Evolutionary conservation across 2,329 filamentous ascomycete species (phyloP).

Genomic region (Pyricularia sp.): DNA sequence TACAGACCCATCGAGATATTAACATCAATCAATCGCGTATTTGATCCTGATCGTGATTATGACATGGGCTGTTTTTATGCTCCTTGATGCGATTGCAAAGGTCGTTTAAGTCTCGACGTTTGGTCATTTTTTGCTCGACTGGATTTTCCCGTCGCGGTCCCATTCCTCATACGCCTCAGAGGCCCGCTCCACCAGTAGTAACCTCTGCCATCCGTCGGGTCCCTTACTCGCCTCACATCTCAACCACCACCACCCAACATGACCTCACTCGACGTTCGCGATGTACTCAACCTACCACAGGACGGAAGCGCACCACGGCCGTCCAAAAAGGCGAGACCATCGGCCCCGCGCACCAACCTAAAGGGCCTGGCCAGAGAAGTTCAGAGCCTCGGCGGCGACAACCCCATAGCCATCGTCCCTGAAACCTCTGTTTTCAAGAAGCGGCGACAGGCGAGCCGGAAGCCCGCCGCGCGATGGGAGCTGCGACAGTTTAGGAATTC

Average conservation of each 20-base stretch:
- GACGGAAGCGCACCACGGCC: constrained; percentile 41
- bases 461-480: constrained; percentile 50
- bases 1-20: background rate
- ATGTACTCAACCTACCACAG: constrained; percentile 70
- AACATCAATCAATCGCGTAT: background rate
- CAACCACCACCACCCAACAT: constrained; percentile 27
- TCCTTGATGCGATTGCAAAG: background rate
- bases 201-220: background rate
- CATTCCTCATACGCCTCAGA: background rate
- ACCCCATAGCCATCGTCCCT: constrained; percentile 53
- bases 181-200: background rate
- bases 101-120: background rate
- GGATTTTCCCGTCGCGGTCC: background rate
- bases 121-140: background rate
- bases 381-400: constrained; percentile 51
- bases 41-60: background rate
- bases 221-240: background rate
- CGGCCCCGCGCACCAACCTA: constrained; percentile 38
- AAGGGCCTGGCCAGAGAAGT: constrained; percentile 54
- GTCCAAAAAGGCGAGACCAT: constrained; percentile 62
- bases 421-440: constrained; percentile 46
- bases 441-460: constrained; percentile 37
- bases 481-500: constrained; percentile 62
- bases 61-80: background rate
- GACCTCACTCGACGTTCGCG: constrained; percentile 70